Evolutionary conservation across 139 green algal genomes (phyloP).

Genomic region (Desmodesmus armatus): DNA sequence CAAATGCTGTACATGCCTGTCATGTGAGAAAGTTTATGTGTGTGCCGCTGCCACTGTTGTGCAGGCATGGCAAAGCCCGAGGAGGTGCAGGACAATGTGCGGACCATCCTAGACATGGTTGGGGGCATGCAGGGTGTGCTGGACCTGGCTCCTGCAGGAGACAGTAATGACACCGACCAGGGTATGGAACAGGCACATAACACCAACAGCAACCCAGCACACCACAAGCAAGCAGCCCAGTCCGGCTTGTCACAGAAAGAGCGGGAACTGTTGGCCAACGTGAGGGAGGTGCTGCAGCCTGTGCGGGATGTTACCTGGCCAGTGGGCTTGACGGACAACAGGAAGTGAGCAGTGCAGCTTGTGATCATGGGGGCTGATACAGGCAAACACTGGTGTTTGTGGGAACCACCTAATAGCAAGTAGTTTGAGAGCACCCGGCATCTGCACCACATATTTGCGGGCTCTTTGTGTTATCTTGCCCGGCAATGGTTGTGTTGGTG

Average conservation of each 20-base stretch:
- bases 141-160: conserved; percentile 57
- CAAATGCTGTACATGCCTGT: neutral
- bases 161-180: conserved; percentile 71
- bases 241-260: neutral
- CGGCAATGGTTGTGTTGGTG: no score
- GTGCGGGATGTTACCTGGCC: conserved; percentile 79
- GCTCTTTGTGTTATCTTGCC: no score
- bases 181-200: conserved; percentile 61
- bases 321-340: conserved; percentile 79
- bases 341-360: no score
- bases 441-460: no score
- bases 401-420: no score
- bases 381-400: no score
- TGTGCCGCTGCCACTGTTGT: neutral
- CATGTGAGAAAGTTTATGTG: neutral
- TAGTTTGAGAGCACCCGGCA: no score
- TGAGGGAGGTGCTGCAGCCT: conserved; percentile 68
- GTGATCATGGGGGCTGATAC: no score
- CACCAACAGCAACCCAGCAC: neutral
- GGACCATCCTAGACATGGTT: conserved; percentile 52
- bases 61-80: conserved; percentile 4
- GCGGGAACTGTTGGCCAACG: conserved; percentile 38
- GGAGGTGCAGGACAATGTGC: neutral
- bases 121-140: no score
- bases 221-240: no score